These are phyloP conservation scores for Aspergillus fumigatus DNA, from an alignment of 2,329 filamentous ascomycete species.

Conservation along the genomic window DNA sequence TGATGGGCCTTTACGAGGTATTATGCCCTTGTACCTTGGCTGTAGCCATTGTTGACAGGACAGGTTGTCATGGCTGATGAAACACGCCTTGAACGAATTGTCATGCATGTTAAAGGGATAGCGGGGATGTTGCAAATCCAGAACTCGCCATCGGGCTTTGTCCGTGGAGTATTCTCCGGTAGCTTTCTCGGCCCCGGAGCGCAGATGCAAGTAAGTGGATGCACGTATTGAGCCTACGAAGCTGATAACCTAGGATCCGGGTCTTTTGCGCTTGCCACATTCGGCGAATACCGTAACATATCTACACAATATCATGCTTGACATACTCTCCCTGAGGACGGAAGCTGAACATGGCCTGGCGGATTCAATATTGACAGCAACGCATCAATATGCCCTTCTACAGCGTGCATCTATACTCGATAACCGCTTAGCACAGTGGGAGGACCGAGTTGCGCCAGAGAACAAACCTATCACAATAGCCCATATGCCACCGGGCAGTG, in stretches of 20 bases:
- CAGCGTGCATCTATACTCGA: not conserved
- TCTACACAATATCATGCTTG: too few species aligned
- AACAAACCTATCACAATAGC: not conserved
- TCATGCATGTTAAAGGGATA: slow-evolving; percentile 2
- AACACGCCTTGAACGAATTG: not conserved
- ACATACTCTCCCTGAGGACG: too few species aligned
- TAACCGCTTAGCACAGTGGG: not conserved
- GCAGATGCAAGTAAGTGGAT: too few species aligned
- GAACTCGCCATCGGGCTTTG: not conserved
- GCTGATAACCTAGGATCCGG: too few species aligned
- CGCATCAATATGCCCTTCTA: not conserved
- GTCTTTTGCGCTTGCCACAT: too few species aligned
- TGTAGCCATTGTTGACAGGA: not conserved
- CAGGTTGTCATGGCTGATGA: slow-evolving; percentile 4
- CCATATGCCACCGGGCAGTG: not conserved
- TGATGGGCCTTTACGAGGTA: slow-evolving; percentile 7
- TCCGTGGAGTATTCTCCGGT: not conserved
- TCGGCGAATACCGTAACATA: too few species aligned
- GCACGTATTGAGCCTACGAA: too few species aligned
- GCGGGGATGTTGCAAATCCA: slow-evolving; percentile 1
- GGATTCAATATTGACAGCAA: too few species aligned
- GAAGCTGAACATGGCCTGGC: too few species aligned
- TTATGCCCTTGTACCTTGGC: not conserved
- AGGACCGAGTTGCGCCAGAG: not conserved
- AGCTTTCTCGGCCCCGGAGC: not conserved